Evolutionary conservation across 495 filamentous ascomycete species (phyloP).

Genomic region (Poronia punctata): DNA sequence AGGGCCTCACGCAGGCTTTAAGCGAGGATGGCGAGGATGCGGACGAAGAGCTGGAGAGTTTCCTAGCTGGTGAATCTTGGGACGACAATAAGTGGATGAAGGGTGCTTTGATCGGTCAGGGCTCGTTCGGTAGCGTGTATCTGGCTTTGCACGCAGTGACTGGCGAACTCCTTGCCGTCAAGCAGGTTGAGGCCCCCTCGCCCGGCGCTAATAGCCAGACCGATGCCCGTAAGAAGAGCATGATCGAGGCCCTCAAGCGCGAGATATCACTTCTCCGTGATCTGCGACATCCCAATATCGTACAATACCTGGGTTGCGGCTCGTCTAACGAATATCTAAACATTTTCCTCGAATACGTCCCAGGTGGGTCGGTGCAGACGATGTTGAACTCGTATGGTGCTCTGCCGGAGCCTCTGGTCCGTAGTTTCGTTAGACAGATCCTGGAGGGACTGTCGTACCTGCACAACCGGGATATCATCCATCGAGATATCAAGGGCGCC

Average conservation of each 20-base stretch:
- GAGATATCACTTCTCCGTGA: conserved; percentile 93
- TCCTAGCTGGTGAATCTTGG: conserved; percentile 87
- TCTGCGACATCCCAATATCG: conserved; percentile 93
- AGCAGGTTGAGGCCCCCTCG: conserved; percentile 92
- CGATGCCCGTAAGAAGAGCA: conserved; percentile 89
- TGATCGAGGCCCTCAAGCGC: conserved; percentile 94
- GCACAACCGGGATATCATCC: conserved; percentile 92
- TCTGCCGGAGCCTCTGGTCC: conserved; percentile 84
- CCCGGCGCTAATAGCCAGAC: conserved; percentile 68
- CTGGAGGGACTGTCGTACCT: conserved; percentile 91
- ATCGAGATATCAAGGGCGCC: conserved; percentile 97
- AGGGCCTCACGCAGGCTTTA: conserved; percentile 54
- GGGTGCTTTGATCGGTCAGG: conserved; percentile 91
- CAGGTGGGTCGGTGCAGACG: conserved; percentile 91
- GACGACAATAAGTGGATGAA: conserved; percentile 99
- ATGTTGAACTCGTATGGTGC: conserved; percentile 98
- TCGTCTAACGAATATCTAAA: conserved; percentile 90
- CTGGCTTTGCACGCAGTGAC: conserved; percentile 95
- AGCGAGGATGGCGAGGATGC: conserved; percentile 86
- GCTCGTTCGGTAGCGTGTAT: conserved; percentile 95
- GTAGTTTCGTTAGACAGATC: conserved; percentile 96
- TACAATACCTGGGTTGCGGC: conserved; percentile 92
- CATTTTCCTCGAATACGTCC: conserved; percentile 99
- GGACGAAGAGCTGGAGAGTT: conserved; percentile 68
- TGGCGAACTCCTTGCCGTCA: conserved; percentile 95